Evolutionary conservation across 179 eudicot genomes (phyloP), one percentile per base, ranked within the genome.

Genomic region (Spinacia oleracea): DNA sequence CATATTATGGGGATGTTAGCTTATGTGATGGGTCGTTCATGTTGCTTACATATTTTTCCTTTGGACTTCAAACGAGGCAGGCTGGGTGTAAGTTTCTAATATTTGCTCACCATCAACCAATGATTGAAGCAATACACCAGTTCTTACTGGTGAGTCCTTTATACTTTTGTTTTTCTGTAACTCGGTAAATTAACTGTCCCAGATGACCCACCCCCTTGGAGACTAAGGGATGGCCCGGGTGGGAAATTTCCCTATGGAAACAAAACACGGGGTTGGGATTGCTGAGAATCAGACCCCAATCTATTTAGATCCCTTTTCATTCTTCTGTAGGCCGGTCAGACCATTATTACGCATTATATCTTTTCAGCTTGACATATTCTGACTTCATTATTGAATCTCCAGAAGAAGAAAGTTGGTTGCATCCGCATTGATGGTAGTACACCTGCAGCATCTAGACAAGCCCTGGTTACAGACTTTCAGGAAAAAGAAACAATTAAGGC

Each of bases 51-150:
- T 8, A 40, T 66, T 58, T 53, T 74, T 45, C 21, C 67, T 69
- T 72, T 43, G 20, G 72, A 64, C 79, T 79, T 59, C 48, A 43
- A 35, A 35, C 63, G 48, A 75, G 84, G 87, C 91, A 96, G 99
- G 99, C 96, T 72, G 98, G 92, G 59, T 94, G 99, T 87, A 96
- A 96, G 85, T 96, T 96, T 82, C 84, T 96, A 45, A 87, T 96
- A 78, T 96, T 96, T 80, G 99, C 98, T 31, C 99, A 96, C 78
- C 99, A 96, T 86, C 93, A 88, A 70, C 82, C 96, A 79, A 96
- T 96, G 99, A 85, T 96, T 71, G 94, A 90, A 70, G 75, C 98
- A 64, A 89, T 96, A 80, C 85, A 94, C 83, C 86, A 91, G 70
- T 92, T 89, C 84, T 85, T 96, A 77, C 92, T 80, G 87, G 99